phyloP scores from a whole-genome alignment of 106 monocot species.

The Apostasia ramifera region DNA sequence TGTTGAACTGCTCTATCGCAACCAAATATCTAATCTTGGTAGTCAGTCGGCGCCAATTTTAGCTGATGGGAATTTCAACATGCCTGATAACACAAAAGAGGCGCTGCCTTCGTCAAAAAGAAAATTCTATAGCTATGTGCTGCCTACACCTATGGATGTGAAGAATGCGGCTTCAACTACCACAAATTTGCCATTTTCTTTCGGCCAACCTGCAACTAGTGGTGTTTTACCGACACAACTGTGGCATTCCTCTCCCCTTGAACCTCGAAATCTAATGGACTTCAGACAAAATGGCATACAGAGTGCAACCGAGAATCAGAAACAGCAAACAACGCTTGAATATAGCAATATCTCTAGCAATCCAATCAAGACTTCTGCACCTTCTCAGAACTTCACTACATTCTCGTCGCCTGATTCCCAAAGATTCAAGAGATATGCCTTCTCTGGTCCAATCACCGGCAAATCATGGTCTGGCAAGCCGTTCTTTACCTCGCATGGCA shows the following conservation, averaged over 20 bases:
- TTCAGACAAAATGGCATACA: conserved; percentile 17
- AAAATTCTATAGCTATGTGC: conserved; percentile 61
- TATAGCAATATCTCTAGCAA: conserved; percentile 42
- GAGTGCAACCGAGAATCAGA: conserved; percentile 18
- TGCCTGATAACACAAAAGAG: conserved; percentile 32
- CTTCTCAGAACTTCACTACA: neutral
- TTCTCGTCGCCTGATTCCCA: conserved; percentile 31
- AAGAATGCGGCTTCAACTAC: conserved; percentile 20
- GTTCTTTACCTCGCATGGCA: conserved; percentile 7
- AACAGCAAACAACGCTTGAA: conserved; percentile 35
- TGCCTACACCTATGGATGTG: conserved; percentile 73
- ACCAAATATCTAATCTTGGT: conserved; percentile 14
- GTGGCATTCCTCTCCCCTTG: conserved; percentile 49
- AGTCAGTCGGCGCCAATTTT: conserved; percentile 81
- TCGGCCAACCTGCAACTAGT: conserved; percentile 8
- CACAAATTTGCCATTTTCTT: conserved; percentile 10
- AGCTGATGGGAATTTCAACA: conserved; percentile 38
- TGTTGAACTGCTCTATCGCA: conserved; percentile 18
- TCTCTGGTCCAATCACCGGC: conserved; percentile 50
- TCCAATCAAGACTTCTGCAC: conserved; percentile 19
- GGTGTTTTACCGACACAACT: conserved; percentile 17
- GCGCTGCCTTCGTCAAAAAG: conserved; percentile 45
- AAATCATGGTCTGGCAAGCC: conserved; percentile 35
- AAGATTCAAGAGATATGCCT: conserved; percentile 55
- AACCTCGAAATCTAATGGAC: conserved; percentile 22